These are phyloP conservation scores for Sphaceloma murrayae DNA, from an alignment of 2,329 filamentous ascomycete species.

Conservation along the genomic window DNA sequence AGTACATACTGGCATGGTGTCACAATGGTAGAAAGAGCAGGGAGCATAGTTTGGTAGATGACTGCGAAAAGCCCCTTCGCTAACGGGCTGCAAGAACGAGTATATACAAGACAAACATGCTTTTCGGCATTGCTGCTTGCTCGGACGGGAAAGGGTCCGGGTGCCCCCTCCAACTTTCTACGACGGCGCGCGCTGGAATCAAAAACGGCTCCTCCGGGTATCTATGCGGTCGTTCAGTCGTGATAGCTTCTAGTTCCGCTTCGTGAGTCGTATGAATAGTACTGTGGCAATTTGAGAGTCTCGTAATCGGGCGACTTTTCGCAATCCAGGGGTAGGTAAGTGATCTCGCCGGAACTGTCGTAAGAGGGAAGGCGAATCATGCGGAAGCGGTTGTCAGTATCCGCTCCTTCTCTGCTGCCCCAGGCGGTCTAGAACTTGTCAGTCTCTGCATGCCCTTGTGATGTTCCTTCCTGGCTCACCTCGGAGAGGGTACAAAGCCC, in stretches of 20 bases:
- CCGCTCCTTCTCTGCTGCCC: conserved; percentile 87
- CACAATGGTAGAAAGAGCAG: too few relatives aligned
- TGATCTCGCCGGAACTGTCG: conserved; percentile 7
- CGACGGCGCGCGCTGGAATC: conserved; percentile 8
- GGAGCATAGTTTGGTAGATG: too few relatives aligned
- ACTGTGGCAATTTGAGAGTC: conserved; percentile 13
- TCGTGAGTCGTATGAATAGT: conserved; percentile 11
- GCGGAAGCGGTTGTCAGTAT: conserved; percentile 67
- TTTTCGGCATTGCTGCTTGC: conserved; percentile 13
- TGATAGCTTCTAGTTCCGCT: conserved; percentile 5
- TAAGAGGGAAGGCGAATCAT: conserved; percentile 42
- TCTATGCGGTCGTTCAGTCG: conserved; percentile 15
- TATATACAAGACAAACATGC: conserved; percentile 14
- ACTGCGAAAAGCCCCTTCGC: too few relatives aligned
- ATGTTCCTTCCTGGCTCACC: too few relatives aligned
- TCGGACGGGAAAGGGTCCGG: neutral
- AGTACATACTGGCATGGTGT: too few relatives aligned
- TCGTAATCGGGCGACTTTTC: conserved; percentile 20
- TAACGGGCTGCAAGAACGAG: neutral
- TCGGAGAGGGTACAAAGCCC: conserved; percentile 61
- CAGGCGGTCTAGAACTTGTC: conserved; percentile 63
- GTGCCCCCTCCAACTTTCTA: conserved; percentile 7
- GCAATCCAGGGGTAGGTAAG: neutral
- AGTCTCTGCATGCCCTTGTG: too few relatives aligned
- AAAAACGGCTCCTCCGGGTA: conserved; percentile 13